Conservation (phyloP, 345 rosid genomes). For the Eucalyptus tenuipes region DNA sequence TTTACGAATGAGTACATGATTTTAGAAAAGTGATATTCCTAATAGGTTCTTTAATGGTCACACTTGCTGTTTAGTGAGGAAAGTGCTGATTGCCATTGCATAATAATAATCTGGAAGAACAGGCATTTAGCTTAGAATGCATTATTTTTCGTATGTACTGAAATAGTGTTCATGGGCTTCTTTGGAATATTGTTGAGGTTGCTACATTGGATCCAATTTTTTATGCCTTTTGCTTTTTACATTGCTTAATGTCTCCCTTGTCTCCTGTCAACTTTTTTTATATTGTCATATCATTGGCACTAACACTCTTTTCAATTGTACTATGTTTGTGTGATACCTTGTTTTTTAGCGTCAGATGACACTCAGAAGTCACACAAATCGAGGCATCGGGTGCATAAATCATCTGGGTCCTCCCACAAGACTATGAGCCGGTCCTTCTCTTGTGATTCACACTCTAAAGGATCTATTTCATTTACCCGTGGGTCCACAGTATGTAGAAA, state of each 20-base stretch:
- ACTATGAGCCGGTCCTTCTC: conserved; percentile 59
- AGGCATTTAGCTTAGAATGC: neutral
- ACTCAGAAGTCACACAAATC: conserved; percentile 78
- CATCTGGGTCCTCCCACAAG: conserved; percentile 66
- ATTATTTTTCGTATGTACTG: neutral
- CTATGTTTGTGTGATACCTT: conserved; percentile 8
- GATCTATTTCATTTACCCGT: conserved; percentile 39
- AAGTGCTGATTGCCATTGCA: neutral
- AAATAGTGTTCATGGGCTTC: neutral
- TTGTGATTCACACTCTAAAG: conserved; percentile 77
- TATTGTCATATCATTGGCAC: conserved; percentile 1
- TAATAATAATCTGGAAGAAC: neutral
- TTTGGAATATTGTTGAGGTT: conserved; percentile 13
- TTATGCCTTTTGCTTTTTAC: conserved; percentile 34
- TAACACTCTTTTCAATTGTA: conserved; percentile 6
- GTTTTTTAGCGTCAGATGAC: conserved; percentile 58
- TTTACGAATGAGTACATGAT: neutral
- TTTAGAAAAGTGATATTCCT: neutral
- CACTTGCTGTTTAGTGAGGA: neutral
- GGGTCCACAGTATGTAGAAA: conserved; percentile 34
- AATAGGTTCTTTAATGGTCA: neutral
- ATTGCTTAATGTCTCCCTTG: conserved; percentile 3
- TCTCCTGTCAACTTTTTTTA: neutral
- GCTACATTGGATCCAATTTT: conserved; percentile 45
- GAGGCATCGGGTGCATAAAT: conserved; percentile 57